Conservation (phyloP, 1,284 basidiomycete species). For the Bothia castanella region DNA sequence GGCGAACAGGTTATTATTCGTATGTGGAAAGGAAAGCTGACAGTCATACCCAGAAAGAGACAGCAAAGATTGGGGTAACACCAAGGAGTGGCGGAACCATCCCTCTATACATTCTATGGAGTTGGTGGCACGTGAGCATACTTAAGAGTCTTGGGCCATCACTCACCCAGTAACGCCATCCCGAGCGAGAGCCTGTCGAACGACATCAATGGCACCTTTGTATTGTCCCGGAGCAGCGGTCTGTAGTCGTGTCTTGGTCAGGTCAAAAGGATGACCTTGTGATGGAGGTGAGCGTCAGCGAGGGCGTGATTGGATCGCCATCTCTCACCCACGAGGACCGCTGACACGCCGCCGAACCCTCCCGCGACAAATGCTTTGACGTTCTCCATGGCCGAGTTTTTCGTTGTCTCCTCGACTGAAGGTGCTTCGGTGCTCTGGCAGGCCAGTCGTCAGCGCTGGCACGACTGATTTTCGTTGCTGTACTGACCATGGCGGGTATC, state of each 20-base stretch:
- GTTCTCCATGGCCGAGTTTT: constrained; percentile 50
- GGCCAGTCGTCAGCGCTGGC: constrained; percentile 11
- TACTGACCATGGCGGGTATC: constrained; percentile 29
- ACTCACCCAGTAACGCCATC: constrained; percentile 88
- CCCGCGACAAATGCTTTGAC: constrained; percentile 87
- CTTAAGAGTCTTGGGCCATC: neutral
- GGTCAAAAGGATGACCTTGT: constrained; percentile 93
- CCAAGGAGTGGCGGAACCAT: constrained; percentile 95
- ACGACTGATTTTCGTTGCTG: neutral
- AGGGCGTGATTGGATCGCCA: neutral
- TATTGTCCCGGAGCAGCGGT: constrained; percentile 90
- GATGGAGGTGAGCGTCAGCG: constrained; percentile 11
- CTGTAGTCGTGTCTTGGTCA: constrained; percentile 95
- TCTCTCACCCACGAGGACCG: constrained; percentile 81
- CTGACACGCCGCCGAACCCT: constrained; percentile 85
- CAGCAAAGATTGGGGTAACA: constrained; percentile 97
- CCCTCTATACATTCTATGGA: constrained; percentile 83
- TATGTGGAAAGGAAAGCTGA: neutral
- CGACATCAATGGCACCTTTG: constrained; percentile 90
- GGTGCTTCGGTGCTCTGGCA: constrained; percentile 27
- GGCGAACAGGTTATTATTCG: constrained; percentile 6
- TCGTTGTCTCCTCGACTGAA: constrained; percentile 21
- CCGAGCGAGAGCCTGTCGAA: constrained; percentile 82
- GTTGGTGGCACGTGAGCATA: constrained; percentile 2
- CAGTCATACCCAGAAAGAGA: constrained; percentile 88